Evolutionary conservation across 1,284 basidiomycete genomes (phyloP).

Genomic region (Melampsora allii-populina): DNA sequence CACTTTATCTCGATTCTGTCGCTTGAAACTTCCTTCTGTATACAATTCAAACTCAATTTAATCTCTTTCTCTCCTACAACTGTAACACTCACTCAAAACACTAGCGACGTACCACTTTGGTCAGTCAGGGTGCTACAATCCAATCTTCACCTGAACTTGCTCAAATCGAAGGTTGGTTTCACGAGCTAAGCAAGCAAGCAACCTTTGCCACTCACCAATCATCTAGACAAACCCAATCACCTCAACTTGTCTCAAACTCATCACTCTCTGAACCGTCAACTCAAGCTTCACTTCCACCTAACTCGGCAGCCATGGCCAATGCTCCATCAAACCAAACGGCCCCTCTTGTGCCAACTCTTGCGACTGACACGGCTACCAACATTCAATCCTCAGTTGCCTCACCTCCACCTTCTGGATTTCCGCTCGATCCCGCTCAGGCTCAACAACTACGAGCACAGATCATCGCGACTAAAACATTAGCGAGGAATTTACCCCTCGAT

Average conservation of each 20-base stretch:
- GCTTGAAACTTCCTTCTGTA: no score
- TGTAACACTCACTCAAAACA: no score
- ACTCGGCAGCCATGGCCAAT: neutral
- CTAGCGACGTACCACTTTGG: neutral
- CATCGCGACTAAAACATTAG: conserved; percentile 22
- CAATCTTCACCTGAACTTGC: conserved; percentile 2
- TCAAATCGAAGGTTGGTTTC: neutral
- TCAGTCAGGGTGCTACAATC: neutral
- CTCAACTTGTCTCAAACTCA: neutral
- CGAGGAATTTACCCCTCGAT: conserved; percentile 18
- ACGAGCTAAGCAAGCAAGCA: neutral
- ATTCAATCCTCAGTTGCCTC: neutral
- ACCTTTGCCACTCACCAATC: neutral
- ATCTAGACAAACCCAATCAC: neutral
- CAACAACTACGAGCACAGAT: conserved; percentile 31
- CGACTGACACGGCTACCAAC: neutral
- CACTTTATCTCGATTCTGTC: no score
- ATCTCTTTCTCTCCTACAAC: no score
- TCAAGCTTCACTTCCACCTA: no score
- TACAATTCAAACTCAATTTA: no score
- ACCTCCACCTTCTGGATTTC: neutral
- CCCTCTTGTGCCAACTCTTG: neutral
- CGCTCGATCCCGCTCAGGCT: conserved; percentile 22
- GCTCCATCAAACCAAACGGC: neutral
- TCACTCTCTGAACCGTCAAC: neutral